These are phyloP conservation scores for Forsythia viridissima DNA, from an alignment of 257 asterid species.

Conservation along the genomic window DNA sequence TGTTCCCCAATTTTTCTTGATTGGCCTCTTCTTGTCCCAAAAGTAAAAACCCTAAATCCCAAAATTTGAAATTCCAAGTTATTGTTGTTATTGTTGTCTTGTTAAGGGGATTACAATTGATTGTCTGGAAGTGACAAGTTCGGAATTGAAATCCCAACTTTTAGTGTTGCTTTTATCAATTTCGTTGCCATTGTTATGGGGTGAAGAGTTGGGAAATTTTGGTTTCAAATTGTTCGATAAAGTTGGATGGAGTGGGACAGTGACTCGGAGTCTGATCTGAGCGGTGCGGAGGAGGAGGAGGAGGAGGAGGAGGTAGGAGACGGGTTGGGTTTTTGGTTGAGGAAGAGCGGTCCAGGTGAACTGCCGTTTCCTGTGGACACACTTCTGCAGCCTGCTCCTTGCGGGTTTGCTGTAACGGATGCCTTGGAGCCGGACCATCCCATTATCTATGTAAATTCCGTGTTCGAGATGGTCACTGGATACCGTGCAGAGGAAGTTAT, in stretches of 20 bases:
- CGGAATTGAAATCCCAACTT: not conserved
- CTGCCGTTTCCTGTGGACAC: slow-evolving; percentile 51
- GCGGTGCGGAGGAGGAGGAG: slow-evolving; percentile 40
- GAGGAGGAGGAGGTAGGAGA: slow-evolving; percentile 32
- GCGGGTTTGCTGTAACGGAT: slow-evolving; percentile 56
- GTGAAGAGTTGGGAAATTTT: not conserved
- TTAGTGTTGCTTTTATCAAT: not conserved
- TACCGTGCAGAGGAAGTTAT: slow-evolving; percentile 59
- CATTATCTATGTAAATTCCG: slow-evolving; percentile 52
- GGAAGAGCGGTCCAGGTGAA: slow-evolving; percentile 28
- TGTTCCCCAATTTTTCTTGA: not conserved
- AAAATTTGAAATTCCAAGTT: not conserved
- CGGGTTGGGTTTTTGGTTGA: slow-evolving; percentile 47
- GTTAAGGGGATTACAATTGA: not conserved
- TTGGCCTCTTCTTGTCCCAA: not conserved
- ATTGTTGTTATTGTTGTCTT: not conserved
- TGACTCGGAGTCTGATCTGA: slow-evolving; percentile 40
- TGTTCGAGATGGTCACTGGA: slow-evolving; percentile 56
- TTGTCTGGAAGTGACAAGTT: not conserved
- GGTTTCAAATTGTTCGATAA: not conserved
- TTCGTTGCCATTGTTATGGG: not conserved
- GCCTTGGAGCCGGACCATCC: slow-evolving; percentile 59
- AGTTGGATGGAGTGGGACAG: slow-evolving; percentile 58
- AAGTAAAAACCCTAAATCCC: not conserved
- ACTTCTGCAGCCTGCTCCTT: slow-evolving; percentile 52